Percentiles rank a stretch among this genome's conserved stretches.
phyloP scores from a whole-genome alignment of 495 filamentous ascomycete species.

The Glarea lozoyensis region DNA sequence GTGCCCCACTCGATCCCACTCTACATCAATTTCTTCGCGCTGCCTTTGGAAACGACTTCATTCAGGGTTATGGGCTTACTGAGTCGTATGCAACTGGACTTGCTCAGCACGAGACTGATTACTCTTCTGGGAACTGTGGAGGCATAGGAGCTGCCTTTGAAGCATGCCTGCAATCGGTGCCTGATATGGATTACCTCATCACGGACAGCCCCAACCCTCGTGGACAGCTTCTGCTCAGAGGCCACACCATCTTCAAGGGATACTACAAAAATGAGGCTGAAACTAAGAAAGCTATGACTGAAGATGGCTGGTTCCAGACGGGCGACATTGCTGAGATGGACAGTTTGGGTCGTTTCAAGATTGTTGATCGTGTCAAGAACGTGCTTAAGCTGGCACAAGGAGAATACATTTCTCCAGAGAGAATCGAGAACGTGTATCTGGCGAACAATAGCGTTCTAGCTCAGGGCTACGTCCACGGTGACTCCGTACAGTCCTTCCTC shows the following conservation, averaged over 20 bases:
- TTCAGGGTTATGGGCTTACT: conserved; percentile 90
- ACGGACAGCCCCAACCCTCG: conserved; percentile 90
- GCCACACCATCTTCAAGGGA: conserved; percentile 65
- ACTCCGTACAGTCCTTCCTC: conserved; percentile 72
- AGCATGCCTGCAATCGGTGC: conserved; percentile 74
- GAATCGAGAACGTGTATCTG: conserved; percentile 89
- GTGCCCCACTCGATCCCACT: conserved; percentile 80
- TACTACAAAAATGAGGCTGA: conserved; percentile 87
- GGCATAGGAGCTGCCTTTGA: conserved; percentile 58
- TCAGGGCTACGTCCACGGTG: conserved; percentile 85
- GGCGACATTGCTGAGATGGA: conserved; percentile 86
- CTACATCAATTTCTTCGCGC: conserved; percentile 85
- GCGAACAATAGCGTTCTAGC: conserved; percentile 67
- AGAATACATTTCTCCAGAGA: conserved; percentile 96
- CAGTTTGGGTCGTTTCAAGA: conserved; percentile 74
- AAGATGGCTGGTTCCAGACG: conserved; percentile 95
- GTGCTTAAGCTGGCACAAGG: conserved; percentile 95
- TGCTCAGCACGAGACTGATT: conserved; percentile 60
- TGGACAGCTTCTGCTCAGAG: conserved; percentile 81
- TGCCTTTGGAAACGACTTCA: conserved; percentile 67
- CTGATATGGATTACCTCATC: conserved; percentile 89
- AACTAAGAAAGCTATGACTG: conserved; percentile 70
- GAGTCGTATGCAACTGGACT: conserved; percentile 82
- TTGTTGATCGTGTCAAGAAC: conserved; percentile 97
- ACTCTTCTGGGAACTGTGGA: conserved; percentile 75